Evolutionary conservation across 108 stramenopile species (phyloP).

Genomic region (Schizochytrium sp.): DNA sequence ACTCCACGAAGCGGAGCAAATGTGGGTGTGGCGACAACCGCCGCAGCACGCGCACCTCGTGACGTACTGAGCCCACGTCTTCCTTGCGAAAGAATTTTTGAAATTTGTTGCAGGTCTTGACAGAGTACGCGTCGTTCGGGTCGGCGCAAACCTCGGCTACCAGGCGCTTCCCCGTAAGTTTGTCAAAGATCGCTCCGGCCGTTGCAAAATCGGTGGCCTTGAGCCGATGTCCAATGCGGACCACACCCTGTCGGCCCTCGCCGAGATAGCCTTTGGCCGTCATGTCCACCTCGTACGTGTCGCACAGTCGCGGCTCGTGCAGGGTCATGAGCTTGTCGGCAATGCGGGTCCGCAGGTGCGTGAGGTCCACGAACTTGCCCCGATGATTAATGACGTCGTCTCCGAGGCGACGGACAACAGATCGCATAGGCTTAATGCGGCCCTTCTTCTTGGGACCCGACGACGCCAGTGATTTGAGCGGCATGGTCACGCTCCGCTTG

Average conservation of each 20-base stretch:
- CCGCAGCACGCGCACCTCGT: background rate
- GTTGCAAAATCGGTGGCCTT: background rate
- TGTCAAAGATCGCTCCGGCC: background rate
- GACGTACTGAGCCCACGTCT: background rate
- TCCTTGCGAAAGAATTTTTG: background rate
- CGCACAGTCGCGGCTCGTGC: background rate
- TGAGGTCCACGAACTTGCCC: background rate
- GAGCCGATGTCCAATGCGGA: background rate
- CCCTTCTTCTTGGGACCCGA: background rate
- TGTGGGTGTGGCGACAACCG: background rate
- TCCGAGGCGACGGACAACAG: background rate
- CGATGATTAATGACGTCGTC: background rate
- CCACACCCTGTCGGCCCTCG: background rate
- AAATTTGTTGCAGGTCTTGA: slow-evolving; percentile 17
- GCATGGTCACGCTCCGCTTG: background rate
- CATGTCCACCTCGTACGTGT: background rate
- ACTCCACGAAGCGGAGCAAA: background rate
- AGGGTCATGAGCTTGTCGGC: background rate
- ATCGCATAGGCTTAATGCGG: background rate
- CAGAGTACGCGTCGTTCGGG: background rate
- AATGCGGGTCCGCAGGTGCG: background rate
- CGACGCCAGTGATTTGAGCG: background rate
- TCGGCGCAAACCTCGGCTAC: background rate
- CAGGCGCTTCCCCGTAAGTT: background rate
- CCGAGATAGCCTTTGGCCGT: background rate